Evolutionary conservation across 257 asterid species (phyloP).

Genomic region (Fraxinus excelsior): DNA sequence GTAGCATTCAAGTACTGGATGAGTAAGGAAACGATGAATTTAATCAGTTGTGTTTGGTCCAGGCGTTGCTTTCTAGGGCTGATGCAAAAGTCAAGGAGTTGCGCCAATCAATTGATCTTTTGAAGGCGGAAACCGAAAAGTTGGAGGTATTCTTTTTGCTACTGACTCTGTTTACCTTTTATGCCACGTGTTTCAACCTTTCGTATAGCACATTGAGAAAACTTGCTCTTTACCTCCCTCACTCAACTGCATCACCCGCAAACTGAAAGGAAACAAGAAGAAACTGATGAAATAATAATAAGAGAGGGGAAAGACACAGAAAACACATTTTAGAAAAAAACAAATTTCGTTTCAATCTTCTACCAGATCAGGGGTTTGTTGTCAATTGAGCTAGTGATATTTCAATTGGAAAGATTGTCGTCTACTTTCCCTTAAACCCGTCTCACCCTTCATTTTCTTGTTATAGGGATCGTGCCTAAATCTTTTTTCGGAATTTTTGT

Average conservation of each 20-base stretch:
- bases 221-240: background rate
- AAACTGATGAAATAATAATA: background rate
- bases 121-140: conserved; percentile 75
- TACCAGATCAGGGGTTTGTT: background rate
- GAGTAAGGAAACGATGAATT: conserved; percentile 17
- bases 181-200: conserved; percentile 25
- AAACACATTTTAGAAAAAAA: too few species aligned
- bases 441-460: background rate
- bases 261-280: background rate
- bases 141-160: conserved; percentile 54
- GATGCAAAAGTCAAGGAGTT: conserved; percentile 77
- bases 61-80: conserved; percentile 80
- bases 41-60: conserved; percentile 30
- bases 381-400: background rate
- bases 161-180: conserved; percentile 21
- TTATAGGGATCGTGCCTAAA: background rate
- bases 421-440: background rate
- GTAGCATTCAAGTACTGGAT: conserved; percentile 19
- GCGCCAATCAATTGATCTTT: conserved; percentile 57
- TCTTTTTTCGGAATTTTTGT: background rate
- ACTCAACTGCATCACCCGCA: background rate
- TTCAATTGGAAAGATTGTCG: background rate
- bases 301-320: background rate
- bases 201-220: background rate
- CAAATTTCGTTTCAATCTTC: background rate